Evolutionary conservation across 2,329 filamentous ascomycete genomes (phyloP), one percentile per base, ranked within the genome.

Genomic region (Byssothecium circinans): DNA sequence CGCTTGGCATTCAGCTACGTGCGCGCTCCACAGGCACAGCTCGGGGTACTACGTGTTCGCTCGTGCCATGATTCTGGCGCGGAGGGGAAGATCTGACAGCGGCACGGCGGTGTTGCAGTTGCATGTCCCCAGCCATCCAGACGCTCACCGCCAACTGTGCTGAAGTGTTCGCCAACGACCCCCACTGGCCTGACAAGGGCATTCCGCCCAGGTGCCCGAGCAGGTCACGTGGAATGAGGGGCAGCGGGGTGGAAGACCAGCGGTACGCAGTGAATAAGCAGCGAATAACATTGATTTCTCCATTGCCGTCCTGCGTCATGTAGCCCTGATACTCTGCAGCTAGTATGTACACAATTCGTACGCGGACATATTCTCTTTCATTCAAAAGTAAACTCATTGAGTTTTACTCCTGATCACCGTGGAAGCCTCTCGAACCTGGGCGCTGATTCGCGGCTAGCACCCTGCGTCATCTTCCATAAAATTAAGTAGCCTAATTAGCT

Each of bases 91-190:
- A 32, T 32, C 29, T 32, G 29, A 32, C 29, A 32, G 29, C 29
- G 29, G 29, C 6, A 32, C 8, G 29, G 29, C 29, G 7, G 29
- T 8, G 29, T 32, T 32, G 29, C 29, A 32, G 29, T n/a, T 25
- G 12, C 29, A 32, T 32, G 29, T 32, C 34, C 58, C 64, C 66
- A 68, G 66, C 64, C 66, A 65, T 60, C 60, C 59, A 43, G 44
- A 37, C 54, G 55, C 64, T 66, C 67, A 69, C 67, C 67, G 65
- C 65, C 67, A 68, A 34, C 43, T 58, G 50, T 64, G 67, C 32
- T 41, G 20, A 14, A 19, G 20, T 25, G 8, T 10, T 25, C 19
- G 20, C 20, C 20, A 36, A 36, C 15, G 19, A 18, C 7, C 35
- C 35, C 18, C 12, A 12, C 35, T 19, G 17, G 18, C 35, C 18